A percentile compares a stretch with the other conserved stretches of the same genome.
phyloP scores from a whole-genome alignment of 768 basidiomycete species.

The Chalciporus piperatus region DNA sequence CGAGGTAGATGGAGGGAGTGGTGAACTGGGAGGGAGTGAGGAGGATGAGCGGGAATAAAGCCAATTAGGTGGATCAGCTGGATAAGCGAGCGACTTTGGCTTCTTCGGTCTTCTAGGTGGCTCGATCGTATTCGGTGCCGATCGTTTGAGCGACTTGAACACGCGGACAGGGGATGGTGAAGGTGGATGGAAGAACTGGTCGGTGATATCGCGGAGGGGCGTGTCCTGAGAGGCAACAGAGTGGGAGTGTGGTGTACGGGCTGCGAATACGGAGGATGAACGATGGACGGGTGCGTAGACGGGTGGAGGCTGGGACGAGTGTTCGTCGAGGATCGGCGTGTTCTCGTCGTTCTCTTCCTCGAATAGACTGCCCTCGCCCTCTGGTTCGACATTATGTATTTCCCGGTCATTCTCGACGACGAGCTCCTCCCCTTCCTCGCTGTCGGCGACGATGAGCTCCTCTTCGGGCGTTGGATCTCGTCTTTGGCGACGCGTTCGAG shows the following conservation, averaged over 20 bases:
- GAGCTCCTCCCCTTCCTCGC: conserved; percentile 1
- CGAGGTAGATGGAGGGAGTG: conserved; percentile 25
- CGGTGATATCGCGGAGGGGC: conserved; percentile 31
- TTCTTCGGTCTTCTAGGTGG: conserved; percentile 33
- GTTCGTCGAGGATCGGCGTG: conserved; percentile 14
- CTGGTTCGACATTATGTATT: background rate
- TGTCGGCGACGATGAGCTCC: background rate
- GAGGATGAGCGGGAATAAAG: conserved; percentile 24
- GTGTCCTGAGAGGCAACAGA: conserved; percentile 18
- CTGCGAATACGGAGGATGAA: conserved; percentile 15
- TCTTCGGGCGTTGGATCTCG: conserved; percentile 6
- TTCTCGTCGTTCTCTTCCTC: conserved; percentile 21
- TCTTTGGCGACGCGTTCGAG: conserved; percentile 20
- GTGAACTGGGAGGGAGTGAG: conserved; percentile 35
- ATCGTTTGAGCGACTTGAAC: conserved; percentile 18
- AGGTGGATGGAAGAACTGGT: conserved; percentile 34
- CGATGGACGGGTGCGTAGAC: conserved; percentile 10
- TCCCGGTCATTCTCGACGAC: conserved; percentile 19
- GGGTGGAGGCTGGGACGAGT: conserved; percentile 1
- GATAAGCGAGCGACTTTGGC: conserved; percentile 29
- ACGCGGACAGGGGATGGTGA: conserved; percentile 29
- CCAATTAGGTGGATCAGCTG: conserved; percentile 33
- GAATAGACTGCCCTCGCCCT: conserved; percentile 6
- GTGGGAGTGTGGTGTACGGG: conserved; percentile 25
- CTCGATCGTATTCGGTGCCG: conserved; percentile 14